Percentiles rank a stretch among this genome's conserved stretches.
phyloP scores from a whole-genome alignment of 108 stramenopile species.

The Fragilaria radians region DNA sequence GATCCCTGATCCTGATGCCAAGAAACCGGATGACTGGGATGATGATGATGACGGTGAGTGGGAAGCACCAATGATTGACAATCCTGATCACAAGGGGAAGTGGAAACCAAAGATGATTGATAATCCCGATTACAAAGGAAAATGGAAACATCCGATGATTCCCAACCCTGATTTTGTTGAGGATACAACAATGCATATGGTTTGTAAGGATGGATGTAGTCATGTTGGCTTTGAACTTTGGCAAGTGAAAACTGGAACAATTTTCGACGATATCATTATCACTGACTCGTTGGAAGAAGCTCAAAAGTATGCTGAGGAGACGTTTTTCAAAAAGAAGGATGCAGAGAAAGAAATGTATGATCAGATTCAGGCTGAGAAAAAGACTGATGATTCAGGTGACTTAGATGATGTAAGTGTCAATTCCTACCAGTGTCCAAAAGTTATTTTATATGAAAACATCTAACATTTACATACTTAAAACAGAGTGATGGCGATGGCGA shows the following conservation, averaged over 20 bases:
- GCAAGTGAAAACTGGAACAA: slow-evolving; percentile 97
- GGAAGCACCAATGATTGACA: slow-evolving; percentile 93
- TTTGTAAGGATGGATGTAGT: slow-evolving; percentile 93
- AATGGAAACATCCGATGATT: slow-evolving; percentile 93
- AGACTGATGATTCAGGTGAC: too few relatives aligned
- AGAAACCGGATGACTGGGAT: slow-evolving; percentile 98
- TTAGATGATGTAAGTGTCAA: slow-evolving; percentile 22
- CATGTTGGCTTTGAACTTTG: slow-evolving; percentile 99
- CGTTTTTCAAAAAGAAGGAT: slow-evolving; percentile 96
- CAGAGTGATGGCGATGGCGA: too few relatives aligned
- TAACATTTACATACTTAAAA: neutral
- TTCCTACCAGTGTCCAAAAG: neutral
- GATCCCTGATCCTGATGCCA: slow-evolving; percentile 91
- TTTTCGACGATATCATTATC: slow-evolving; percentile 98
- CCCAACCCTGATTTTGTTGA: slow-evolving; percentile 94
- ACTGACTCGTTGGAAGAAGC: slow-evolving; percentile 97
- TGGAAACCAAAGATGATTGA: slow-evolving; percentile 95
- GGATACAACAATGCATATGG: slow-evolving; percentile 82
- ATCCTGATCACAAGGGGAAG: slow-evolving; percentile 95
- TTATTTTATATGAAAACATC: neutral
- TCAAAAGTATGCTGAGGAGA: slow-evolving; percentile 91
- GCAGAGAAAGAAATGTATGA: slow-evolving; percentile 95
- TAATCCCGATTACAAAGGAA: slow-evolving; percentile 98
- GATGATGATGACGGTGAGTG: slow-evolving; percentile 99
- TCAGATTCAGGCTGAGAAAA: slow-evolving; percentile 62